Base-by-base conservation (phyloP, 768 basidiomycete species). In the Asterophora lycoperdoides region DNA sequence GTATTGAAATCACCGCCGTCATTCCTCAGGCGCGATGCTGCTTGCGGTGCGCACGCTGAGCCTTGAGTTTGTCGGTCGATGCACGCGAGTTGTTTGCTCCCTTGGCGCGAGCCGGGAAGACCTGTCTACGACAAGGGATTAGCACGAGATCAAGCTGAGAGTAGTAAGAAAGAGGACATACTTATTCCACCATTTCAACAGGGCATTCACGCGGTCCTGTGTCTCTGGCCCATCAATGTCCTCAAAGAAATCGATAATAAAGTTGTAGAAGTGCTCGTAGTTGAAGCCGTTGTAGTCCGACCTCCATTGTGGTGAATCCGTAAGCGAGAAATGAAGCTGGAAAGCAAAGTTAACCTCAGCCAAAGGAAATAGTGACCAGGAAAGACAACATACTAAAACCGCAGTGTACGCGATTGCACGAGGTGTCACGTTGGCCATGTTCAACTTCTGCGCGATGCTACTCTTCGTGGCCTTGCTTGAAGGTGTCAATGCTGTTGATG, bases 351-450 rank as follows among this genome's bases (percentile, higher is more conserved):
- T n/a, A n/a, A 18, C 34, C 1, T 13, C 38, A 35, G 20, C n/a
- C 17, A 29, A 13, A 17, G 14, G 8, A 41, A 7, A 9, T 28
- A 33, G 6, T 29, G 20, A 11, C 36, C 30, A 15, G 44, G 5
- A 17, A 20, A 13, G 45, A 38, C 32, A 38, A 34, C 54, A 23
- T 47, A 68, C 67, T 47, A 56, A 57, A 10, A 60, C 58, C 14
- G 63, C 64, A 6, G 61, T 60, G 51, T 68, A 68, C 18, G 63
- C 67, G 42, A 68, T 63, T 3, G 61, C 55, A 5, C 60, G 50
- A 1, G 61, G 54, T 1, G 60, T 65, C 3, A 64, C 62, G 19
- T 49, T 48, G 8, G 44, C 30, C 18, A 63, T 41, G 1, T 54
- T 17, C 6, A 60, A 37, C 17, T 53, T 48, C 3, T 43, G 40